These are phyloP conservation scores for Firmiana major DNA, from an alignment of 345 rosid genomes.

Conservation along the genomic window DNA sequence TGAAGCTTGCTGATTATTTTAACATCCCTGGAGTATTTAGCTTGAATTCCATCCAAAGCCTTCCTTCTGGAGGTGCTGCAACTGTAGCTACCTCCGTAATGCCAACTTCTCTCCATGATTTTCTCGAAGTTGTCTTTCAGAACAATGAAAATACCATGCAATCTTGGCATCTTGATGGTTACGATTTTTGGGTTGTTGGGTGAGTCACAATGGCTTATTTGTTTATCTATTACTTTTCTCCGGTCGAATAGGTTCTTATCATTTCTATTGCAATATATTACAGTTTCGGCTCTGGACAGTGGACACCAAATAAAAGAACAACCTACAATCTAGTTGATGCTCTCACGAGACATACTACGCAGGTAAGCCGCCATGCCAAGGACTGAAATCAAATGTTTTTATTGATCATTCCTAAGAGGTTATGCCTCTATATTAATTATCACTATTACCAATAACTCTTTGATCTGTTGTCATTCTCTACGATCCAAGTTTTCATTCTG, in stretches of 20 bases:
- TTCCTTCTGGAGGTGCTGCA: slow-evolving; percentile 46
- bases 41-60: slow-evolving; percentile 40
- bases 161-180: slow-evolving; percentile 96
- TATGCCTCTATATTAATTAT: neutral
- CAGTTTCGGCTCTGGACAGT: slow-evolving; percentile 77
- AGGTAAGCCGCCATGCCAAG: no score
- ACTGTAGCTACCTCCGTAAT: slow-evolving; percentile 60
- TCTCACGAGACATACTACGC: slow-evolving; percentile 74
- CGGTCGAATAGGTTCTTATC: slow-evolving; percentile 10
- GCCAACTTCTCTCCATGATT: slow-evolving; percentile 50
- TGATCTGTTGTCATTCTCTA: neutral
- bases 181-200: slow-evolving; percentile 90
- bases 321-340: slow-evolving; percentile 68
- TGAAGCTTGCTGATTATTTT: slow-evolving; percentile 79
- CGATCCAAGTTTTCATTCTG: neutral
- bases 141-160: slow-evolving; percentile 63
- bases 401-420: neutral
- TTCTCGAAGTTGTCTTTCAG: slow-evolving; percentile 67
- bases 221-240: neutral
- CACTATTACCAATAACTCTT: neutral
- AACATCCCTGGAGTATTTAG: slow-evolving; percentile 64
- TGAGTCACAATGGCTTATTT: slow-evolving; percentile 27
- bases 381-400: no score
- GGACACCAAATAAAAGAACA: slow-evolving; percentile 47
- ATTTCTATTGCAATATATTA: slow-evolving; percentile 1